Evolutionary conservation across 352 stramenopile species (phyloP), one percentile per base, ranked within the genome.

Genomic region (Phytophthora idaei): DNA sequence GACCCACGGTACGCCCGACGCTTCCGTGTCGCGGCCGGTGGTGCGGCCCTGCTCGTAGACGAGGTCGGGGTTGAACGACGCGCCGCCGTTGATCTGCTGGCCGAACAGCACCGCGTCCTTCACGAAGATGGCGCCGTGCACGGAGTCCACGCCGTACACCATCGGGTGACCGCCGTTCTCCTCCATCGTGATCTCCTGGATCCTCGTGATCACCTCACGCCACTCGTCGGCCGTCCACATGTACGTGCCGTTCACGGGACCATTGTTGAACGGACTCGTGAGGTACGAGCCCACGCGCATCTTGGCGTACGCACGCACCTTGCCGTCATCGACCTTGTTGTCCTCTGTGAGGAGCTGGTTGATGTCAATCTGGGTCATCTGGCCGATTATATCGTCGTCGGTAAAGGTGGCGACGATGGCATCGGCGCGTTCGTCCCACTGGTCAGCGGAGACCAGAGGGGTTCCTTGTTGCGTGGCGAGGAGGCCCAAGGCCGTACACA

Each of bases 341-440:
- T 71, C 55, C 6, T 67, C 64, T 27, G 77, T 76, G 17, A 95
- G 62, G 7, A 96, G 71, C 11, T 85, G 74, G 55, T 77, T 84
- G 50, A 97, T 82, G 53, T 96, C 87, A 31, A 97, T 80, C 71
- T 97, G 90, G 10, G 85, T 87, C 87, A 97, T 95, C 65, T 97
- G 90, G 3, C 88, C 88, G 36, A 97, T 69, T 63, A 86, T 83
- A 36, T 71, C 63, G 41, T 66, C 56, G 29, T 64, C 50, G 42
- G 63, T 71, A 56, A 71, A 71, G 56, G 41, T 57, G 42, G 57
- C 63, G 41, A 71, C 21, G 32, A 67, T 67, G 42, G 49, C 57
- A 21, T 71, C 63, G 41, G 50, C 55, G 14, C 55, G 55, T 5
- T 52, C 62, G 32, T 69, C 62, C 54, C 55, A 69, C 39, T 70